Conservation (phyloP, 2,329 filamentous ascomycete genomes). For the Capronia americana region DNA sequence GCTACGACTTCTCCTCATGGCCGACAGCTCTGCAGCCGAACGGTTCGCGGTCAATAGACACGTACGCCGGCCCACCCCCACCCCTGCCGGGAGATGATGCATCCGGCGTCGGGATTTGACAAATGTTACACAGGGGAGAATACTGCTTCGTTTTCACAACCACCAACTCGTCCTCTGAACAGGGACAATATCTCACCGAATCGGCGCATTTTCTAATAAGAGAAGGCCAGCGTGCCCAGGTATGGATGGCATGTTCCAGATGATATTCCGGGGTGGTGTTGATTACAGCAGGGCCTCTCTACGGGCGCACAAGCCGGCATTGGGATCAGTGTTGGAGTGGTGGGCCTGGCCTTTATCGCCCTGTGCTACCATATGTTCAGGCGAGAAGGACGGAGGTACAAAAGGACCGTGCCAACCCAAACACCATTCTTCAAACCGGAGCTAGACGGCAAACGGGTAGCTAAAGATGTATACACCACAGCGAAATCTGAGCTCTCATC, state of each 20-base stretch:
- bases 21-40: neutral
- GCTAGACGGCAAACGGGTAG: constrained; percentile 2
- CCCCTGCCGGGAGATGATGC: neutral
- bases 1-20: constrained; percentile 8
- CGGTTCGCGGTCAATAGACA: neutral
- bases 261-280: neutral
- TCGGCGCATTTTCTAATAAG: constrained; percentile 11
- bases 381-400: neutral
- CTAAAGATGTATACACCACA: neutral
- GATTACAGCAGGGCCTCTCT: neutral
- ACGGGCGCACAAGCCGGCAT: constrained; percentile 3
- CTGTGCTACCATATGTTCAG: constrained; percentile 6
- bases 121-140: constrained; percentile 2
- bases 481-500: constrained; percentile 3
- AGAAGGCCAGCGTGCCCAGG: constrained; percentile 1
- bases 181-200: neutral
- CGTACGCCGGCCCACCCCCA: neutral
- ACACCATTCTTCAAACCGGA: constrained; percentile 5
- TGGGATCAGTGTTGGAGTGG: neutral
- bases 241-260: neutral
- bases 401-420: neutral
- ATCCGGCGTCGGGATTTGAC: neutral
- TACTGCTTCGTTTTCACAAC: constrained; percentile 11
- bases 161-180: neutral
- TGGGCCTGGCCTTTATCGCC: neutral